These are phyloP conservation scores for Rhodamnia argentea DNA, from an alignment of 345 rosid genomes.

Conservation along the genomic window DNA sequence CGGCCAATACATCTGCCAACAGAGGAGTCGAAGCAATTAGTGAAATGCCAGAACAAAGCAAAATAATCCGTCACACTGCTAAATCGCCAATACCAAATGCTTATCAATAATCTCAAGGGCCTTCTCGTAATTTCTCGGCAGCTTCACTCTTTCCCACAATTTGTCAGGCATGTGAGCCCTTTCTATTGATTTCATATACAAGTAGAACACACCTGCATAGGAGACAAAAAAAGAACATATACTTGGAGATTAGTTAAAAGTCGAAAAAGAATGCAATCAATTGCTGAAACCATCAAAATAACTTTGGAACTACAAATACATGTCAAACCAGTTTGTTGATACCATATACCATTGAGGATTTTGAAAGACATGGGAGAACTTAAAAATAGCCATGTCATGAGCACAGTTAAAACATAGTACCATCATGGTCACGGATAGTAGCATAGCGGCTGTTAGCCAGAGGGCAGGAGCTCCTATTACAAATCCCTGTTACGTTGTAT, in stretches of 20 bases:
- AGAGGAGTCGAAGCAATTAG: background rate
- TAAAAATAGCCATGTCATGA: background rate
- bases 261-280: background rate
- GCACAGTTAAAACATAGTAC: slow-evolving; percentile 14
- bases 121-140: slow-evolving; percentile 78
- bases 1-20: slow-evolving; percentile 72
- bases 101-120: slow-evolving; percentile 90
- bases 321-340: background rate
- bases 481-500: slow-evolving; percentile 84
- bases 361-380: background rate
- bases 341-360: background rate
- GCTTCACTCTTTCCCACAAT: slow-evolving; percentile 87
- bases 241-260: background rate
- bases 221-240: background rate
- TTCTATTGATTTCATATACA: slow-evolving; percentile 94
- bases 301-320: background rate
- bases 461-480: slow-evolving; percentile 97
- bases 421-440: slow-evolving; percentile 85
- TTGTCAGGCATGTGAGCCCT: slow-evolving; percentile 87
- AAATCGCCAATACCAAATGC: slow-evolving; percentile 51
- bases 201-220: slow-evolving; percentile 70
- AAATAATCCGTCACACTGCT: background rate
- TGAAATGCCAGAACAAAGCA: background rate
- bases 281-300: background rate
- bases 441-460: slow-evolving; percentile 96